Evolutionary conservation across 2,329 filamentous ascomycete species (phyloP).

Genomic region (Sarocladium kiliense): DNA sequence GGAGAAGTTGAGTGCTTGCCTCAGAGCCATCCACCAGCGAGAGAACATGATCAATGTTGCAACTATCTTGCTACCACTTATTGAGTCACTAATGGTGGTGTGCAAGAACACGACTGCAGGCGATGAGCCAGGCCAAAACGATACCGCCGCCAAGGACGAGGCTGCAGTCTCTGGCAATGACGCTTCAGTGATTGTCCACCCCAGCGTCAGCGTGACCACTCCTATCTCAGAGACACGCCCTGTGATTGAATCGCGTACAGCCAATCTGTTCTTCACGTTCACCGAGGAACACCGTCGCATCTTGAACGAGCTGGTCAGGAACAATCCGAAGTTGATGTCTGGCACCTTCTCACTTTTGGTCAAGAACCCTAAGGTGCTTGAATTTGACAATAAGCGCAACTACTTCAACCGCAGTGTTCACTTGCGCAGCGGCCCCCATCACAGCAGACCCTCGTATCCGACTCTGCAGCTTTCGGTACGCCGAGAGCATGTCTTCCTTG

Average conservation of each 20-base stretch:
- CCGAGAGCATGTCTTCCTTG: slow-evolving; percentile 92
- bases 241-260: slow-evolving; percentile 61
- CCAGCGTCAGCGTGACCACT: slow-evolving; percentile 1
- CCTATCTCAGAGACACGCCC: background rate
- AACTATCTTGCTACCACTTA: slow-evolving; percentile 87
- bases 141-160: slow-evolving; percentile 61
- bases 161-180: slow-evolving; percentile 36
- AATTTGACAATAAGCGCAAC: slow-evolving; percentile 99
- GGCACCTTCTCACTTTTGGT: slow-evolving; percentile 93
- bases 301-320: slow-evolving; percentile 92
- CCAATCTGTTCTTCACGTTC: slow-evolving; percentile 91
- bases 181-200: background rate
- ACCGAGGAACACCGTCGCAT: slow-evolving; percentile 97
- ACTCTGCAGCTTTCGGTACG: slow-evolving; percentile 81
- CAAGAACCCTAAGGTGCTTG: slow-evolving; percentile 97
- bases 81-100: slow-evolving; percentile 97
- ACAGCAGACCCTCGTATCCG: slow-evolving; percentile 65
- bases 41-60: slow-evolving; percentile 97
- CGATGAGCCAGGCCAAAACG: slow-evolving; percentile 50
- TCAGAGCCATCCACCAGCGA: slow-evolving; percentile 81
- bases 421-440: slow-evolving; percentile 57
- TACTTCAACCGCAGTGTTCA: slow-evolving; percentile 97
- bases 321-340: slow-evolving; percentile 97
- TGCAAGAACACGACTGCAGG: slow-evolving; percentile 93
- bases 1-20: slow-evolving; percentile 84